phyloP scores from a whole-genome alignment of 371 early-diverging fungal species.

The Capillidium heterosporum region DNA sequence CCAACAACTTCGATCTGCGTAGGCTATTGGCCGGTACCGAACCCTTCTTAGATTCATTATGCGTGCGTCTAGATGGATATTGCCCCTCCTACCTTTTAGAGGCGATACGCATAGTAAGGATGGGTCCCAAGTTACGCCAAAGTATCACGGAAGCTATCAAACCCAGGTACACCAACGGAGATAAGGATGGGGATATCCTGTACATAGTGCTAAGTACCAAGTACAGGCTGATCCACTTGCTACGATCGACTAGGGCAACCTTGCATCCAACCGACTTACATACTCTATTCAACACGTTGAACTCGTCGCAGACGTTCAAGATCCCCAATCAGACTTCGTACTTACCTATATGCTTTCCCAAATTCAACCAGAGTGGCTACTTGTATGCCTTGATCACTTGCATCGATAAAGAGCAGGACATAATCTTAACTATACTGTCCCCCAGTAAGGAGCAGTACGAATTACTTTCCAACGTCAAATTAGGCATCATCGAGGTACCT shows the following conservation, averaged over 20 bases:
- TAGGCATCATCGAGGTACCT: slow-evolving; percentile 30
- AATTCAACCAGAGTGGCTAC: slow-evolving; percentile 72
- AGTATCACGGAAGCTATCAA: slow-evolving; percentile 59
- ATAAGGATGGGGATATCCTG: neutral
- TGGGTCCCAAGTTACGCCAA: slow-evolving; percentile 45
- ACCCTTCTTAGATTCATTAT: neutral
- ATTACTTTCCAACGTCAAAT: slow-evolving; percentile 52
- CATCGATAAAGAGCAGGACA: slow-evolving; percentile 40
- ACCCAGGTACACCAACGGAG: slow-evolving; percentile 15
- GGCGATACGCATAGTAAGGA: slow-evolving; percentile 60
- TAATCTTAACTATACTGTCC: slow-evolving; percentile 42
- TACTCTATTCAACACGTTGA: slow-evolving; percentile 63
- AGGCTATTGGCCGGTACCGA: slow-evolving; percentile 39
- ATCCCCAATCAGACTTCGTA: slow-evolving; percentile 53
- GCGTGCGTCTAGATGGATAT: neutral
- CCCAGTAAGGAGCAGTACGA: slow-evolving; percentile 69
- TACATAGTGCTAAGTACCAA: slow-evolving; percentile 20
- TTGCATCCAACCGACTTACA: slow-evolving; percentile 39
- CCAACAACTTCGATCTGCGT: slow-evolving; percentile 78
- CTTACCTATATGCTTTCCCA: slow-evolving; percentile 90
- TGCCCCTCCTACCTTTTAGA: slow-evolving; percentile 37
- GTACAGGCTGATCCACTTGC: slow-evolving; percentile 29
- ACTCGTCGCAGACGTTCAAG: slow-evolving; percentile 47
- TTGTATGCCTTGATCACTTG: slow-evolving; percentile 76
- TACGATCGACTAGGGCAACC: slow-evolving; percentile 1